A percentile compares a stretch with the other conserved stretches of the same genome.
Conservation (phyloP, 1,139 yeast genomes). For the Torulaspora globosa region DNA sequence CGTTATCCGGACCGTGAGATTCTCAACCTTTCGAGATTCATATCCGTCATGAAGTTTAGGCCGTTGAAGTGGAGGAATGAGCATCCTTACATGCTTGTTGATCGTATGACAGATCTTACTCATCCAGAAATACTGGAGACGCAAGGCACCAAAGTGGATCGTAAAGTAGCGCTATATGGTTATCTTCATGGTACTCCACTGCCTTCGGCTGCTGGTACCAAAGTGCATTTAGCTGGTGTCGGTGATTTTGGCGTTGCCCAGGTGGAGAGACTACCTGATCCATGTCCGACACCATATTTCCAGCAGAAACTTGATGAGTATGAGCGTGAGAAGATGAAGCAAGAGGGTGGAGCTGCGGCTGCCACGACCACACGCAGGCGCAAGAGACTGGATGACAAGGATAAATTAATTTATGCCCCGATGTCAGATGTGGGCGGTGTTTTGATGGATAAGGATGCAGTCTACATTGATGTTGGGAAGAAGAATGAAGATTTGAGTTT, state of each 20-base stretch:
- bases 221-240: conserved; percentile 91
- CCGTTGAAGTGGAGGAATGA: conserved; percentile 99
- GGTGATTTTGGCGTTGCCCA: conserved; percentile 79
- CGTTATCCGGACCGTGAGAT: conserved; percentile 97
- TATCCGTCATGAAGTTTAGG: conserved; percentile 95
- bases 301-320: conserved; percentile 80
- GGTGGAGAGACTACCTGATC: conserved; percentile 91
- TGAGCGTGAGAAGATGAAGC: conserved; percentile 57
- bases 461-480: conserved; percentile 83
- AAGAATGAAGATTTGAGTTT: conserved; percentile 46
- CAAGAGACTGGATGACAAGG: conserved; percentile 88
- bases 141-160: conserved; percentile 74
- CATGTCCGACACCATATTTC: conserved; percentile 94
- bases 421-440: conserved; percentile 99
- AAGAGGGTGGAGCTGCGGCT: conserved; percentile 45
- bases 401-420: conserved; percentile 93
- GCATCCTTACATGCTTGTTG: conserved; percentile 90
- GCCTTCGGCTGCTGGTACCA: conserved; percentile 58
- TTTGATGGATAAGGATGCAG: conserved; percentile 94
- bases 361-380: conserved; percentile 65
- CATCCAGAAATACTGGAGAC: conserved; percentile 76
- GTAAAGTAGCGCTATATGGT: conserved; percentile 90
- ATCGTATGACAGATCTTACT: conserved; percentile 90
- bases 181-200: conserved; percentile 92
- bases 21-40: conserved; percentile 83